Evolutionary conservation across 202 grass and related monocot genomes (phyloP), one percentile per base, ranked within the genome.

Genomic region (Zizania palustris): DNA sequence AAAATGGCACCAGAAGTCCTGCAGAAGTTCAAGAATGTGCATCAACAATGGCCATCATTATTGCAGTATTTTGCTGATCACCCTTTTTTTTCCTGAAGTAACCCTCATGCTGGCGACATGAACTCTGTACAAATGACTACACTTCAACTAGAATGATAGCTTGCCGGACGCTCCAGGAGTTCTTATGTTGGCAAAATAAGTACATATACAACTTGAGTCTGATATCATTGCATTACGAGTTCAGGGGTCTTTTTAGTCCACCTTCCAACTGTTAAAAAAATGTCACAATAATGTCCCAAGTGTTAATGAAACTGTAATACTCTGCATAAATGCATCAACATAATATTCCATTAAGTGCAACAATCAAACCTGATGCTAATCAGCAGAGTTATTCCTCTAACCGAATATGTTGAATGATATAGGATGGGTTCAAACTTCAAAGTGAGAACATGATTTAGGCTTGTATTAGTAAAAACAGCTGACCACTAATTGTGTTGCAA

Each of bases 81-180:
- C 43, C 65, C 66, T 61, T 33, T 76, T 33, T 76, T 60, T 38
- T 19, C 8, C n/a, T 34, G 28, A 39, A 45, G 37, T 36, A 60
- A 55, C 28, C 45, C 15, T 28, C 54, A 40, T 12, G 28, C 64
- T 14, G 3, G 19, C 34, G 45, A 53, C 58, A 83, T 74, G 60
- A 76, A 76, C 59, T 14, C 71, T 77, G 71, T 77, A 86, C 80
- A 90, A 67, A 83, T 45, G n/a, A 77, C 48, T 59, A 79, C 58
- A 57, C 53, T 65, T 76, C 60, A 79, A 83, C 45, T 75, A 51
- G 71, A 76, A 79, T 3, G 2, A 11, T 45, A 10, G 14, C 21
- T 16, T 64, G 14, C 13, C 62, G 35, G 9, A 65, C 56, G 55
- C 20, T 60, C 21, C 21, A 14, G 35, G 21, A 55, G 15, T 56